A percentile compares a stretch with the other conserved stretches of the same genome.
phyloP scores from a whole-genome alignment of 2,329 filamentous ascomycete species.

The Botryotinia convoluta region DNA sequence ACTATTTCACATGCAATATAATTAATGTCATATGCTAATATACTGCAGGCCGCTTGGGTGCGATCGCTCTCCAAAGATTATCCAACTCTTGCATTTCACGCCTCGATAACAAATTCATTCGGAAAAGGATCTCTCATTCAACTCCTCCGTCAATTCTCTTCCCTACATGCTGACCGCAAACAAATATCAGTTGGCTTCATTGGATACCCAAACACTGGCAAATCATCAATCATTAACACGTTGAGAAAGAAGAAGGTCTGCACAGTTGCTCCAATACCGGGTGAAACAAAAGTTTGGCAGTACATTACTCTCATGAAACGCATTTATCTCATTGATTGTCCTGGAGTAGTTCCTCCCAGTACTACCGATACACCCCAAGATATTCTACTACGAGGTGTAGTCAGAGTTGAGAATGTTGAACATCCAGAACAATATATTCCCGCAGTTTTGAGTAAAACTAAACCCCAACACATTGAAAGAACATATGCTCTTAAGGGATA shows the following conservation, averaged over 20 bases:
- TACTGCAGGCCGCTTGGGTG: conserved; percentile 83
- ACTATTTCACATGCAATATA: conserved; percentile 1
- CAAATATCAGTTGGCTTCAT: conserved; percentile 81
- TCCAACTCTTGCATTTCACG: conserved; percentile 92
- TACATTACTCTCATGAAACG: conserved; percentile 95
- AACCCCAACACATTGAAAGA: conserved; percentile 82
- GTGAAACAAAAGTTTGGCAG: conserved; percentile 97
- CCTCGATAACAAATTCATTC: conserved; percentile 92
- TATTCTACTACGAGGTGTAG: conserved; percentile 84
- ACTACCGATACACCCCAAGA: conserved; percentile 80
- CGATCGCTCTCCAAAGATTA: conserved; percentile 83
- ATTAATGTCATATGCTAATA: conserved; percentile 35
- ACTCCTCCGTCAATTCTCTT: conserved; percentile 87
- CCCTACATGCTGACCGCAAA: conserved; percentile 84
- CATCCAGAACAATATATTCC: conserved; percentile 95
- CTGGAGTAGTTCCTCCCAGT: conserved; percentile 91
- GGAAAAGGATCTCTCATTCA: conserved; percentile 94
- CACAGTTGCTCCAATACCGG: conserved; percentile 89
- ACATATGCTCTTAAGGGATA: conserved; percentile 88
- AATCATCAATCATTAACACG: conserved; percentile 96
- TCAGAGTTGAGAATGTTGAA: conserved; percentile 92
- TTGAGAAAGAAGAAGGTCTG: conserved; percentile 92
- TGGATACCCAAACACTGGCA: conserved; percentile 89
- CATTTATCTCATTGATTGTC: conserved; percentile 94
- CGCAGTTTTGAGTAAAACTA: conserved; percentile 75